Evolutionary conservation across 208 protist species (phyloP).

Genomic region (Entamoeba invadens): DNA sequence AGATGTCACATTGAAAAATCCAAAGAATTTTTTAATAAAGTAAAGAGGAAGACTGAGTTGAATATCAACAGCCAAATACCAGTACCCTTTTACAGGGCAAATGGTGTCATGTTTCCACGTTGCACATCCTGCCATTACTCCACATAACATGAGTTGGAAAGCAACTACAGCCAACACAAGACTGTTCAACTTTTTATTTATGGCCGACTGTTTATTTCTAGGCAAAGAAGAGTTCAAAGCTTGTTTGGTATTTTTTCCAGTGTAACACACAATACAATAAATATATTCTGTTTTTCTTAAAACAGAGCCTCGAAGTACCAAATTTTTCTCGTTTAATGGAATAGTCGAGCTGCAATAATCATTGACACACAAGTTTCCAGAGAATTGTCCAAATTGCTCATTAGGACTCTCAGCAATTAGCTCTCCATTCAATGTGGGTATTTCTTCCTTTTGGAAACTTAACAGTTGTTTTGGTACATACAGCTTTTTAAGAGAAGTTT

Average conservation of each 20-base stretch:
- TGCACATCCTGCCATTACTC: background rate
- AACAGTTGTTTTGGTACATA: background rate
- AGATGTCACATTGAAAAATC: conserved; percentile 12
- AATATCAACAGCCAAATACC: background rate
- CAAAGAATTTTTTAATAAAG: background rate
- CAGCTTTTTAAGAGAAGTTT: conserved; percentile 16
- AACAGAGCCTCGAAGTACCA: background rate
- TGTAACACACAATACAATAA: conserved; percentile 16
- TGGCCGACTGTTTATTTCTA: background rate
- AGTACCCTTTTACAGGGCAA: background rate
- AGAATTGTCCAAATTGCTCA: background rate
- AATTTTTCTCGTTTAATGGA: background rate
- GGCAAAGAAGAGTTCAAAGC: conserved; percentile 8
- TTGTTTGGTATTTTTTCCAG: conserved; percentile 25
- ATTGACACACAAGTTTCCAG: background rate
- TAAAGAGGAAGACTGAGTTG: background rate
- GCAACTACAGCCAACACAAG: background rate
- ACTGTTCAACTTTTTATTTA: conserved; percentile 13
- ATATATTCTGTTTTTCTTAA: background rate
- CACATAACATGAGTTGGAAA: background rate
- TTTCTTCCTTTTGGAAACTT: background rate
- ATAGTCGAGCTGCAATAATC: background rate
- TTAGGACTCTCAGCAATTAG: background rate
- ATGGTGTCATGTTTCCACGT: background rate
- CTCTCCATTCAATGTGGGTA: background rate